A percentile compares a stretch with the other conserved stretches of the same genome.
Evolutionary conservation across 495 filamentous ascomycete species (phyloP).

Genomic region (Jackrogersella minutella): DNA sequence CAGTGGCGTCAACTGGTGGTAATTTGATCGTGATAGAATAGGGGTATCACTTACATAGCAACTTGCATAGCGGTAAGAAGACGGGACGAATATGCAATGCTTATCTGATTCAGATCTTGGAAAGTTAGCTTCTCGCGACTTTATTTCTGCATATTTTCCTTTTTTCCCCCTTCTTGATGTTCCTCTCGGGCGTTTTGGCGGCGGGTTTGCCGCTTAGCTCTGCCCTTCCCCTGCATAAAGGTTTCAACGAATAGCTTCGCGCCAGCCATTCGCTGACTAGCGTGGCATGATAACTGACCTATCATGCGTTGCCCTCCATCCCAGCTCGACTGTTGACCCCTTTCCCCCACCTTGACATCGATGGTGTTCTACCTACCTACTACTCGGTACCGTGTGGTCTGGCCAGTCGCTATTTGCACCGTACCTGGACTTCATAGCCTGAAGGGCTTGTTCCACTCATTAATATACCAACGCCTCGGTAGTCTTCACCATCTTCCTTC

Average conservation of each 20-base stretch:
- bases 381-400: conserved; percentile 10
- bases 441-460: conserved; percentile 25
- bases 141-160: not conserved
- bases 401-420: conserved; percentile 2
- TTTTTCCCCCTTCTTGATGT: not conserved
- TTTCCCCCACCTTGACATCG: conserved; percentile 24
- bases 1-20: not conserved
- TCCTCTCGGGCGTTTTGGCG: not conserved
- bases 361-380: conserved; percentile 18
- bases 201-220: conserved; percentile 7
- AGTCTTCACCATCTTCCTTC: conserved; percentile 15
- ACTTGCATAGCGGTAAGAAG: no score
- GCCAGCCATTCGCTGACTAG: conserved; percentile 28
- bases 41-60: no score
- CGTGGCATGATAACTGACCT: conserved; percentile 19
- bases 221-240: conserved; percentile 37
- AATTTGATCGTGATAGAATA: not conserved
- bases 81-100: not conserved
- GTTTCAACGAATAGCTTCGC: conserved; percentile 34
- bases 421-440: conserved; percentile 10
- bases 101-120: not conserved
- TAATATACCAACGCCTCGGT: conserved; percentile 34
- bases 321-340: conserved; percentile 24
- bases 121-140: not conserved
- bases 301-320: conserved; percentile 16